A percentile compares a stretch with the other conserved stretches of the same genome.
These are phyloP conservation scores for Corymbia calophylla DNA, from an alignment of 441 rosid species.

Conservation along the genomic window DNA sequence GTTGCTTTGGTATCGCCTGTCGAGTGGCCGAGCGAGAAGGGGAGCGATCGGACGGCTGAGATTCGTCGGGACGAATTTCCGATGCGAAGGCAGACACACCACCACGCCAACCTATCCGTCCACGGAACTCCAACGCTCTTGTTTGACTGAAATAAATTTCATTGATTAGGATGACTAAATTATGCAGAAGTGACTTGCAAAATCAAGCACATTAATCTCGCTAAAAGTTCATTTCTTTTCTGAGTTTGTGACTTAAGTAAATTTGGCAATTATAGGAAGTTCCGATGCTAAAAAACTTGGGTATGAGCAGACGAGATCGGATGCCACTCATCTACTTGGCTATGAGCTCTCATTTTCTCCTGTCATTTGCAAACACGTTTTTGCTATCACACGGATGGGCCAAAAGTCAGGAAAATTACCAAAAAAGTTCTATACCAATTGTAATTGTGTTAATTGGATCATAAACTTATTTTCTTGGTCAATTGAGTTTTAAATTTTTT, in stretches of 20 bases:
- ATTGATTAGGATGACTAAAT: background rate
- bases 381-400: background rate
- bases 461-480: too few species aligned
- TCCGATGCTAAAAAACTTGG: background rate
- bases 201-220: background rate
- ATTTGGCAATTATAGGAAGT: background rate
- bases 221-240: background rate
- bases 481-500: too few species aligned
- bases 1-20: background rate
- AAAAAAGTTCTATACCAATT: too few species aligned
- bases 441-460: too few species aligned
- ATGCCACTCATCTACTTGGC: background rate
- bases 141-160: background rate
- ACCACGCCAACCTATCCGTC: background rate
- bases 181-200: background rate
- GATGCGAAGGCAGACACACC: background rate
- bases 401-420: too few species aligned
- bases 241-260: background rate
- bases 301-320: background rate
- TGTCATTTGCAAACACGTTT: background rate
- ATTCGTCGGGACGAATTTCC: background rate
- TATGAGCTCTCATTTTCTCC: background rate
- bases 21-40: too few species aligned
- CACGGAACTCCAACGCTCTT: background rate
- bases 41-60: background rate